Evolutionary conservation across 1,139 yeast species (phyloP).

Genomic region (Hyphopichia pseudoburtonii): DNA sequence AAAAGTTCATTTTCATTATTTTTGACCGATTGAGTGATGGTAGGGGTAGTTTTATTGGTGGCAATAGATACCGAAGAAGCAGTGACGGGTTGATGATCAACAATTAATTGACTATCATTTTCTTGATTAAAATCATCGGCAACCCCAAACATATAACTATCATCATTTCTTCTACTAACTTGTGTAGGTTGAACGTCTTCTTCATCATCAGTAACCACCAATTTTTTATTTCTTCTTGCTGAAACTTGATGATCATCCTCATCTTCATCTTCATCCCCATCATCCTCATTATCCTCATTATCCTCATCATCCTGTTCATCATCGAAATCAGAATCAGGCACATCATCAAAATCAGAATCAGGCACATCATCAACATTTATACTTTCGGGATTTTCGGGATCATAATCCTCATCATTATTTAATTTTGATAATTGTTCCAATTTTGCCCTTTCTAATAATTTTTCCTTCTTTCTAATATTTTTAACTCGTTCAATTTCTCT

Average conservation of each 20-base stretch:
- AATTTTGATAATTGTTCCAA: constrained; percentile 24
- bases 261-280: constrained; percentile 19
- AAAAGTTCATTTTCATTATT: constrained; percentile 21
- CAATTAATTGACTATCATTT: constrained; percentile 3
- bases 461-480: constrained; percentile 52
- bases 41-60: background rate
- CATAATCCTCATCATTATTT: constrained; percentile 14
- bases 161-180: constrained; percentile 25
- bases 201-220: constrained; percentile 15
- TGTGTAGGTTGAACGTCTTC: no score
- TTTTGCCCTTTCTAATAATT: constrained; percentile 39
- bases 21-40: background rate
- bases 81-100: background rate
- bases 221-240: constrained; percentile 10
- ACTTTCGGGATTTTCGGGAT: constrained; percentile 19
- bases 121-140: background rate
- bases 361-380: constrained; percentile 16
- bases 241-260: constrained; percentile 14
- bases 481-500: constrained; percentile 59
- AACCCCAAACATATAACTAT: constrained; percentile 39
- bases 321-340: constrained; percentile 20
- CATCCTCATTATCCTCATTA: constrained; percentile 12
- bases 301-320: constrained; percentile 18
- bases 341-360: constrained; percentile 23
- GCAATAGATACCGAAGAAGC: background rate